These are phyloP conservation scores for Aspergillus sp. DNA, from an alignment of 2,329 filamentous ascomycete genomes.

Conservation along the genomic window DNA sequence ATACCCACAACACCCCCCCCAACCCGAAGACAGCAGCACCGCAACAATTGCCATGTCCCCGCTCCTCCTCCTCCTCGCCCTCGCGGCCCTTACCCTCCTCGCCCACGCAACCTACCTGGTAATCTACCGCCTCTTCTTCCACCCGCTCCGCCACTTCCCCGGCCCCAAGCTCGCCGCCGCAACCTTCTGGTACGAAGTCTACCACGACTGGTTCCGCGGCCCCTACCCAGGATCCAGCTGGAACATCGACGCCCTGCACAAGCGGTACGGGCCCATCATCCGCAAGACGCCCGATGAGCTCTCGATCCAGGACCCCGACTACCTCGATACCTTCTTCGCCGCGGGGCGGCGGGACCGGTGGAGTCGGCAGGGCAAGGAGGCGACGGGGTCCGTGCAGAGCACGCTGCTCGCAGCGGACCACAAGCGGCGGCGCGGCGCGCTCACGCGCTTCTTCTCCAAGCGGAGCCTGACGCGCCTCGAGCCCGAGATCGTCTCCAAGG, in stretches of 20 bases:
- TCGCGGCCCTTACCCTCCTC: background rate
- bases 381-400: background rate
- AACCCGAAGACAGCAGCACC: background rate
- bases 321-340: background rate
- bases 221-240: background rate
- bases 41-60: background rate
- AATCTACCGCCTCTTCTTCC: conserved; percentile 6
- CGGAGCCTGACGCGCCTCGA: background rate
- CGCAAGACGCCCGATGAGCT: background rate
- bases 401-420: background rate
- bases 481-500: background rate
- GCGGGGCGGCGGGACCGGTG: background rate
- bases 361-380: background rate
- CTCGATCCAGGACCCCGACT: background rate
- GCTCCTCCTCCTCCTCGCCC: background rate
- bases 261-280: background rate
- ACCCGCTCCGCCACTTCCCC: conserved; percentile 2
- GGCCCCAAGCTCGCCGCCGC: background rate
- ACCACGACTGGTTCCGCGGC: conserved; percentile 1
- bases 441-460: background rate
- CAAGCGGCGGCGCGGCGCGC: background rate
- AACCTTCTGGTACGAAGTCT: conserved; percentile 3
- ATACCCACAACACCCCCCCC: too few species aligned
- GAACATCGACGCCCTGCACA: background rate
- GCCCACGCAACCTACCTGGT: background rate